A percentile compares a stretch with the other conserved stretches of the same genome.
Evolutionary conservation across 2,329 filamentous ascomycete species (phyloP).

Genomic region (Paramyrothecium sp.): DNA sequence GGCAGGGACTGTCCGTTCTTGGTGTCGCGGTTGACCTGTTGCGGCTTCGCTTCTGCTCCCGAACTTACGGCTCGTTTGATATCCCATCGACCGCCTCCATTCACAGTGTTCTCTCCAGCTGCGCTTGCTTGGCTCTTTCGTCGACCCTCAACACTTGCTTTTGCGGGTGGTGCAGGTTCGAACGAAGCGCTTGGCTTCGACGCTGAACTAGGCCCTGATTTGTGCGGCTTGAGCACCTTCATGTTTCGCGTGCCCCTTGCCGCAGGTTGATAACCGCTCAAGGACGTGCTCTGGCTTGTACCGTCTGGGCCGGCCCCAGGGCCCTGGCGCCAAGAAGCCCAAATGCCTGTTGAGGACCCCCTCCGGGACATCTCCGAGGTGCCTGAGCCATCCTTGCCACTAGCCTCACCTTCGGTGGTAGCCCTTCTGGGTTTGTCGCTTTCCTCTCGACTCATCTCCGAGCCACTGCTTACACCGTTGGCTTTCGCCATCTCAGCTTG

Average conservation of each 20-base stretch:
- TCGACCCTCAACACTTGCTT: constrained; percentile 47
- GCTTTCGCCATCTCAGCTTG: constrained; percentile 33
- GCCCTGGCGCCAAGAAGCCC: constrained; percentile 69
- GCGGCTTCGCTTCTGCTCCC: constrained; percentile 32
- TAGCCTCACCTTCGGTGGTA: constrained; percentile 16
- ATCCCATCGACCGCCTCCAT: constrained; percentile 47
- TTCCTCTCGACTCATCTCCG: constrained; percentile 42
- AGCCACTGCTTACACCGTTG: constrained; percentile 31
- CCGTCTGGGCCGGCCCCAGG: constrained; percentile 50
- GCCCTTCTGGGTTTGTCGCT: constrained; percentile 32
- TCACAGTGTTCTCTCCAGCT: constrained; percentile 23
- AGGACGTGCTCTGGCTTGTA: constrained; percentile 47
- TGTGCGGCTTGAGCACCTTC: constrained; percentile 84
- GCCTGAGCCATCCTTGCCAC: constrained; percentile 24
- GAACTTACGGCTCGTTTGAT: constrained; percentile 48
- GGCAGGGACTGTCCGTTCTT: constrained; percentile 42
- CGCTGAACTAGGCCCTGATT: constrained; percentile 54
- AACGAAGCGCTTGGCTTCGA: constrained; percentile 47
- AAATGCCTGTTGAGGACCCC: constrained; percentile 57
- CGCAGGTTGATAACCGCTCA: constrained; percentile 70
- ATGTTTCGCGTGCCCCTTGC: constrained; percentile 67
- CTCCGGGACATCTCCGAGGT: constrained; percentile 34
- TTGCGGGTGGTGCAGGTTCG: constrained; percentile 46
- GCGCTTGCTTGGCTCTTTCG: constrained; percentile 50
- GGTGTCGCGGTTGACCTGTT: constrained; percentile 33